phyloP scores from a whole-genome alignment of 306 rosid genomes.

The Arachis hypogaea region DNA sequence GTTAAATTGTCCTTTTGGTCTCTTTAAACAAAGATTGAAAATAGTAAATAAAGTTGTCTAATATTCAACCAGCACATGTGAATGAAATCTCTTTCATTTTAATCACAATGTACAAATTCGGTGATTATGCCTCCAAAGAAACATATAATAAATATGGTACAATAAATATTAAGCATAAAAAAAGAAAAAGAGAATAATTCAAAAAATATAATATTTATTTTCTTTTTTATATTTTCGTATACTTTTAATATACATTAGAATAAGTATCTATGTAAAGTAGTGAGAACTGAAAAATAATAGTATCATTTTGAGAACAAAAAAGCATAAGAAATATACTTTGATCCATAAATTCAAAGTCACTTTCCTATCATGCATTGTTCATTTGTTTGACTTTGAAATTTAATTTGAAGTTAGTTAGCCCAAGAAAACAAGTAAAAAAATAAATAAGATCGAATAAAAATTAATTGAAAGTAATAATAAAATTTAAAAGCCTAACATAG shows the following conservation, averaged over 20 bases:
- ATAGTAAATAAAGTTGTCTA: slow-evolving; percentile 2
- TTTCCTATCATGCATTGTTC: slow-evolving; percentile 2
- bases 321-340: background rate
- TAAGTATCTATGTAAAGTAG: background rate
- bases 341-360: slow-evolving; percentile 35
- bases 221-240: too few species aligned
- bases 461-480: slow-evolving; percentile 12
- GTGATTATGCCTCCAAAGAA: background rate
- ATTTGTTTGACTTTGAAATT: slow-evolving; percentile 14
- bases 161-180: too few species aligned
- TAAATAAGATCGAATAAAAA: background rate
- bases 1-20: background rate
- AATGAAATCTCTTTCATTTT: slow-evolving; percentile 28
- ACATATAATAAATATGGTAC: too few species aligned
- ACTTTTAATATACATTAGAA: too few species aligned
- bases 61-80: background rate
- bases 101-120: slow-evolving; percentile 14
- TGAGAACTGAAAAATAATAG: slow-evolving; percentile 21
- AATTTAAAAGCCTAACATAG: background rate
- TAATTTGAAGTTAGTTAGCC: background rate
- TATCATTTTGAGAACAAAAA: slow-evolving; percentile 30
- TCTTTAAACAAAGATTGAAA: background rate
- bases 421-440: too few species aligned
- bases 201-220: too few species aligned
- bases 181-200: too few species aligned